Base-by-base conservation (phyloP, 164 flowering plant species). In the Berberis vulgaris region DNA sequence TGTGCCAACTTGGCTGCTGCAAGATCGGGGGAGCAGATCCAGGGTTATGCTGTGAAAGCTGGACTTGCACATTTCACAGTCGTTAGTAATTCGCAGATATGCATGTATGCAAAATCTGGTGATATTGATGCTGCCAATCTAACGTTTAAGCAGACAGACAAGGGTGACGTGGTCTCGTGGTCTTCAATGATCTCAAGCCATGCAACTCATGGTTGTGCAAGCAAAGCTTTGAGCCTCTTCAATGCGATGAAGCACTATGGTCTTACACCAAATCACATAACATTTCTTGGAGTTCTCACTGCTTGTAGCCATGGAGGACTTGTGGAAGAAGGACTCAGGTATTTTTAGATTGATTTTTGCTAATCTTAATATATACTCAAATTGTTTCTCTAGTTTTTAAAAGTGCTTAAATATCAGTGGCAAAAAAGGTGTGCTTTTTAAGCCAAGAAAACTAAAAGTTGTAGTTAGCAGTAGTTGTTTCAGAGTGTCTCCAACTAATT, bases 271-370 rank as follows among this genome's bases (percentile, higher is more conserved):
- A 86, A 83, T 62, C 75, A 76, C 9, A 62, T 82, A 42, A 77
- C 86, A 9, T 82, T 75, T 61, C 79, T 83, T 41, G 83, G 79
- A 47, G 80, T 79, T 64, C 81, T 86, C 41, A 79, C 78, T 52
- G 88, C 91, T 7, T 86, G 91, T 64, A 83, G 86, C 61, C 87
- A 83, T 74, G 80, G 79, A 13, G 84, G 87, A n/a, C 81, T 82
- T 12, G 77, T 83, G n/a, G 80, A 79, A 58, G 80, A 83, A 75
- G 91, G 91, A 69, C 66, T 83, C 59, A 41, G 75, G 79, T 78
- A 55, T 5, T 5, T 5, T 47, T 47, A 26, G 26, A 26, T 47
- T 9, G 7, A 47, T 5, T 47, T 47, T 47, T 1, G 50, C 50
- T 5, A 55, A 26, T 8, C 55, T n/a, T 53, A 53, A 6, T 2